phyloP scores from a whole-genome alignment of 495 filamentous ascomycete species.

The Penicillium longicatenatum region DNA sequence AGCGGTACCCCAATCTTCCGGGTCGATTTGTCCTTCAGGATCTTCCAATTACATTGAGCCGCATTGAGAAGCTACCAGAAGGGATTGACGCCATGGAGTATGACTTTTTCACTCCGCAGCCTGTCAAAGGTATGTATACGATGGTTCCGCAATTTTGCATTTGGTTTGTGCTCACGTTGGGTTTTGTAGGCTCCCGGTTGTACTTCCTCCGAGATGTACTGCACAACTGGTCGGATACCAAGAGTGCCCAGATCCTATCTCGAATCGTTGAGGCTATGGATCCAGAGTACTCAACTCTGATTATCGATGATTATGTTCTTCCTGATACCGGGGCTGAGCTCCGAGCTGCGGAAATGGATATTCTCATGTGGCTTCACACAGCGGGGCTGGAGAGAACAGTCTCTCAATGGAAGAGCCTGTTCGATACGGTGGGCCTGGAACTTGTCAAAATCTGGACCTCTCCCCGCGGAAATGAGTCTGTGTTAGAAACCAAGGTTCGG shows the following conservation, averaged over 20 bases:
- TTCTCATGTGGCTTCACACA: constrained; percentile 40
- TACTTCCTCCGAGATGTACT: constrained; percentile 45
- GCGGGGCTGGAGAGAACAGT: constrained; percentile 39
- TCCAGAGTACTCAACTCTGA: constrained; percentile 43
- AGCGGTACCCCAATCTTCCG: constrained; percentile 30
- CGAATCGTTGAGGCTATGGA: constrained; percentile 35
- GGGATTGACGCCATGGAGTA: constrained; percentile 37
- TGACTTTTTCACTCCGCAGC: constrained; percentile 47
- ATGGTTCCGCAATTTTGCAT: neutral
- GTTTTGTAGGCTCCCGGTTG: constrained; percentile 34
- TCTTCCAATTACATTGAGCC: constrained; percentile 38
- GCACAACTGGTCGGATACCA: constrained; percentile 39
- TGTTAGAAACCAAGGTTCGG: constrained; percentile 9
- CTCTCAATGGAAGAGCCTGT: constrained; percentile 36
- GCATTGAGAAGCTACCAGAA: constrained; percentile 26
- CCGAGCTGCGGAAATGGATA: constrained; percentile 32
- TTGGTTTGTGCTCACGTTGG: neutral
- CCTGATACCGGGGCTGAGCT: constrained; percentile 37
- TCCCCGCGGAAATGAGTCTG: constrained; percentile 14
- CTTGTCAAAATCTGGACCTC: constrained; percentile 36
- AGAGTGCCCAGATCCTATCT: constrained; percentile 25
- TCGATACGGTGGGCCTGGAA: constrained; percentile 37
- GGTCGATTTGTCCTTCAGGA: constrained; percentile 56
- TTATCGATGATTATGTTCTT: constrained; percentile 44
- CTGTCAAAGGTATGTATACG: constrained; percentile 42